Percentiles rank a stretch among this genome's conserved stretches.
Evolutionary conservation across 192 early-diverging fungal species (phyloP).

Genomic region (Backusella tarrabulga): DNA sequence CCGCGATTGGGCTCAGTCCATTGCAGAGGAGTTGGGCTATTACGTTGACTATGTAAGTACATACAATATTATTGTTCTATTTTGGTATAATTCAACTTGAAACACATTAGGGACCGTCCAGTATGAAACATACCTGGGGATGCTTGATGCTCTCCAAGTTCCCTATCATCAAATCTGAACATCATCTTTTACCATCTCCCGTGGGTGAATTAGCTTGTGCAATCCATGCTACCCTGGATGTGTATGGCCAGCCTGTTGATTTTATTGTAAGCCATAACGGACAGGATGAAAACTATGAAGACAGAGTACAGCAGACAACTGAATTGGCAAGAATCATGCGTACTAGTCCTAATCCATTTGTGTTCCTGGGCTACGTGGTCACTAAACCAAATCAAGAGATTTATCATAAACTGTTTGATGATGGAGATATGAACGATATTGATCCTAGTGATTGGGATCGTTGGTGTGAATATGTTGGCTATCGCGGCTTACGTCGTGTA

Average conservation of each 20-base stretch:
- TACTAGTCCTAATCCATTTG: conserved; percentile 68
- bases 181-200: conserved; percentile 79
- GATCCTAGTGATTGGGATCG: conserved; percentile 74
- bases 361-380: conserved; percentile 83
- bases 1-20: conserved; percentile 76
- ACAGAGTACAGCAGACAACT: conserved; percentile 74
- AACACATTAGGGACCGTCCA: conserved; percentile 60
- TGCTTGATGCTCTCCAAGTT: conserved; percentile 84
- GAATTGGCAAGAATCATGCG: conserved; percentile 79
- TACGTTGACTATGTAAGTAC: conserved; percentile 68
- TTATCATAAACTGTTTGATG: conserved; percentile 64
- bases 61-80: not conserved
- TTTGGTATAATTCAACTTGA: conserved; percentile 3
- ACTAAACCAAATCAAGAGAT: conserved; percentile 63
- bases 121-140: conserved; percentile 86
- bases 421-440: conserved; percentile 72
- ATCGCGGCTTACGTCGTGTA: conserved; percentile 69
- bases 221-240: conserved; percentile 84
- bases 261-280: conserved; percentile 84
- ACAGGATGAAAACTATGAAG: conserved; percentile 74
- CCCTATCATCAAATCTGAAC: conserved; percentile 71
- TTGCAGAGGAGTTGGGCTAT: conserved; percentile 73
- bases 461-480: conserved; percentile 85
- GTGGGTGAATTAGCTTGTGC: conserved; percentile 81
- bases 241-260: conserved; percentile 75